Evolutionary conservation across 1,139 yeast species (phyloP), one percentile per base, ranked within the genome.

Genomic region (Pichia sp.): DNA sequence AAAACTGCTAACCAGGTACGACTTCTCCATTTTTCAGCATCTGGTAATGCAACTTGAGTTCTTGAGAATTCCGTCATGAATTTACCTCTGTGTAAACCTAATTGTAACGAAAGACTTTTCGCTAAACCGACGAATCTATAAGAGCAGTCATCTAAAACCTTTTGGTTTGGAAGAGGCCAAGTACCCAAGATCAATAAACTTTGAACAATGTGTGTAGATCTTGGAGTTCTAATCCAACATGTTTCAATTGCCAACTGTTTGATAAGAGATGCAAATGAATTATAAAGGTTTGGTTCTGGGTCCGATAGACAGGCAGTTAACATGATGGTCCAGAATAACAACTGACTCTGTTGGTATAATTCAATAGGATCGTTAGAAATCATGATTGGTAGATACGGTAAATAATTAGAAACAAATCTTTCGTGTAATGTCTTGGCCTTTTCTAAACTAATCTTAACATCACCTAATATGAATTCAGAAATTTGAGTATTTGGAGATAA

Each of bases 111-210:
- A 43, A 91, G 70, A 51, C 85, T 83, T 57, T 89, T 89, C 3
- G 96, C 96, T 42, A 90, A 71, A 0, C 96, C 95, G 20, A 88
- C 81, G 65, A 89, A 90, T 58, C 98, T 73, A 61, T 89, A 90
- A 1, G 96, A 85, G 58, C 94, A 84, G 62, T 91, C 98, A 67
- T 91, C 98, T 52, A 91, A 72, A 10, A 91, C 95, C 60, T 90
- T 91, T 63, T 87, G 94, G 61, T 90, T 90, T 0, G 98, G 97
- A 40, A 91, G 68, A 1, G 97, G 97, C 98, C 98, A 91, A 31
- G 82, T 81, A 18, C 94, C 82, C 35, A 91, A 72, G 34, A 91
- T 84, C 27, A 90, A 69, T 39, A 91, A 70, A 0, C 96, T 96
- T 63, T 91, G 97, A 11, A 91, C 89, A 32, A 90, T 91, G 62